A percentile compares a stretch with the other conserved stretches of the same genome.
phyloP scores from a whole-genome alignment of 2,329 filamentous ascomycete genomes.

The Cordyceps militaris region DNA sequence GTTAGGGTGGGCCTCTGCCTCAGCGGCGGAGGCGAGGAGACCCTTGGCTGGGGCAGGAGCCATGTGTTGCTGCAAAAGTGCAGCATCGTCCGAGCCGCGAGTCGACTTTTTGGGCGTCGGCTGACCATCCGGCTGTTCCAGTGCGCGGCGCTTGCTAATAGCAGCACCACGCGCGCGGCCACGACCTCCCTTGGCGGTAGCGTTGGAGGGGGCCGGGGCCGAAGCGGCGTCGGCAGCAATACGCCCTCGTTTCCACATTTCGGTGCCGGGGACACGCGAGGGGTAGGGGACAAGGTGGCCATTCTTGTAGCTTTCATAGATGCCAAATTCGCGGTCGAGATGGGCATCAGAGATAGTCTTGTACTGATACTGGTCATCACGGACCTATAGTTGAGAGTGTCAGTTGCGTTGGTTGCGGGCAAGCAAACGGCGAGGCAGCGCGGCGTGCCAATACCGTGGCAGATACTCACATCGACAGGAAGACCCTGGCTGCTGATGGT shows the following conservation, averaged over 20 bases:
- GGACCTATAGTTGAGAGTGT: slow-evolving; percentile 25
- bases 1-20: slow-evolving; percentile 28
- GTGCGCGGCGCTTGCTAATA: slow-evolving; percentile 43
- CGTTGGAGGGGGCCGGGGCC: slow-evolving; percentile 21
- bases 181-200: slow-evolving; percentile 25
- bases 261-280: slow-evolving; percentile 35
- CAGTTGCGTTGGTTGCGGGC: background rate
- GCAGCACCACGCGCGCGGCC: slow-evolving; percentile 25
- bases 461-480: slow-evolving; percentile 42
- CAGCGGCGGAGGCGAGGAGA: slow-evolving; percentile 32
- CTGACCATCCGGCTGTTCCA: slow-evolving; percentile 42
- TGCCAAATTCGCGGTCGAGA: slow-evolving; percentile 35
- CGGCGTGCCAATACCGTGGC: slow-evolving; percentile 12
- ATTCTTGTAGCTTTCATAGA: slow-evolving; percentile 34
- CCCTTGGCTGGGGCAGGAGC: slow-evolving; percentile 31
- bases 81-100: slow-evolving; percentile 26
- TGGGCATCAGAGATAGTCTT: slow-evolving; percentile 39
- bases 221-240: slow-evolving; percentile 32
- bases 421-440: slow-evolving; percentile 13
- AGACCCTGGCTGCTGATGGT: slow-evolving; percentile 36
- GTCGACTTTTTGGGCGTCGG: slow-evolving; percentile 42
- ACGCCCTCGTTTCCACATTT: slow-evolving; percentile 33
- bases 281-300: slow-evolving; percentile 39
- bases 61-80: slow-evolving; percentile 20
- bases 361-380: slow-evolving; percentile 39